These are phyloP conservation scores for Colletotrichum musae DNA, from an alignment of 2,329 filamentous ascomycete species.

Conservation along the genomic window DNA sequence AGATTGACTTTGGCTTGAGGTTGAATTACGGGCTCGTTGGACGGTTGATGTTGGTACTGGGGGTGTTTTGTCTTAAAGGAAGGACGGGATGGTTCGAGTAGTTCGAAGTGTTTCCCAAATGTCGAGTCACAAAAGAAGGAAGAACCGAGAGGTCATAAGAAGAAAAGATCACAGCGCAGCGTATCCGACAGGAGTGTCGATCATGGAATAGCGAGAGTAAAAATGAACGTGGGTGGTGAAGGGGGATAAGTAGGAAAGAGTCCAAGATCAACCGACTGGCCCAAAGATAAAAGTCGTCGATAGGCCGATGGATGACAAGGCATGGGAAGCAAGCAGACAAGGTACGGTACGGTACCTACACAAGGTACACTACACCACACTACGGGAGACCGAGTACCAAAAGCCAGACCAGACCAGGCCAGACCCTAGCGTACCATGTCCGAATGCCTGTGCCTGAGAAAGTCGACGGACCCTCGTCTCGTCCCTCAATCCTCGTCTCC, in stretches of 20 bases:
- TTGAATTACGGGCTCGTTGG: slow-evolving; percentile 46
- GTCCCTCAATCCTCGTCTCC: slow-evolving; percentile 32
- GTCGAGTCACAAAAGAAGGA: slow-evolving; percentile 64
- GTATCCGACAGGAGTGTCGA: slow-evolving; percentile 64
- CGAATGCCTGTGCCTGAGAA: slow-evolving; percentile 18
- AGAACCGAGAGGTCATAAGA: slow-evolving; percentile 65
- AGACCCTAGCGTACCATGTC: slow-evolving; percentile 47
- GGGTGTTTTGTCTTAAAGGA: slow-evolving; percentile 56
- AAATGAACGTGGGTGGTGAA: slow-evolving; percentile 55
- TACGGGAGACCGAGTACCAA: slow-evolving; percentile 37
- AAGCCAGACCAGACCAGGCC: slow-evolving; percentile 33
- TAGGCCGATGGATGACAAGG: slow-evolving; percentile 43
- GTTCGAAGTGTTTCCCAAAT: slow-evolving; percentile 58
- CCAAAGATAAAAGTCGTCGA: slow-evolving; percentile 57
- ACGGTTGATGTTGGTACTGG: slow-evolving; percentile 40
- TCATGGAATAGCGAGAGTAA: slow-evolving; percentile 58
- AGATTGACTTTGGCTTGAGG: slow-evolving; percentile 47
- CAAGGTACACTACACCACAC: no score
- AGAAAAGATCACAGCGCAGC: slow-evolving; percentile 60
- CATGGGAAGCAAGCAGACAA: no score
- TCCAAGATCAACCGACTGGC: slow-evolving; percentile 55
- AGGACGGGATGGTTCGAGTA: slow-evolving; percentile 54
- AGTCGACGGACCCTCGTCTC: slow-evolving; percentile 46
- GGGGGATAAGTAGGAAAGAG: slow-evolving; percentile 66
- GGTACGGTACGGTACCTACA: no score